Evolutionary conservation across 2,329 filamentous ascomycete species (phyloP).

Genomic region (Hymenoscyphus salicellus): DNA sequence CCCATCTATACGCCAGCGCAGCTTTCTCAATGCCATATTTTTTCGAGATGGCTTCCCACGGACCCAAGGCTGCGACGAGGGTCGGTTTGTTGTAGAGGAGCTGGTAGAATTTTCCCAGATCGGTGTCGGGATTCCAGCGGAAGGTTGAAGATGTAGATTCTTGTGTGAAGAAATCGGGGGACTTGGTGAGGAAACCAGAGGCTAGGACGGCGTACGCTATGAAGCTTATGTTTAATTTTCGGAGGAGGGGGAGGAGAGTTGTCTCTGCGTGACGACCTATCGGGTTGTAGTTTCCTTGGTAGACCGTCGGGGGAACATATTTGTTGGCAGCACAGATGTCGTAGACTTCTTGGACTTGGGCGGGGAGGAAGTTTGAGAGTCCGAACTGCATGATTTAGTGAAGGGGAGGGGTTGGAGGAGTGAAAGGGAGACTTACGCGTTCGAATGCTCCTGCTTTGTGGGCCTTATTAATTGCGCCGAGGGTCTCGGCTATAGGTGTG

Average conservation of each 20-base stretch:
- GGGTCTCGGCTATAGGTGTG: neutral
- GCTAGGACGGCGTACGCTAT: conserved; percentile 63
- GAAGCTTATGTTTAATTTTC: conserved; percentile 27
- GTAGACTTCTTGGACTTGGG: conserved; percentile 34
- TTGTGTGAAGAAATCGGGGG: conserved; percentile 12
- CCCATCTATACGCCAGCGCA: conserved; percentile 40
- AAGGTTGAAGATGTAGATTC: conserved; percentile 18
- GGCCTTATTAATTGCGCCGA: conserved; percentile 58
- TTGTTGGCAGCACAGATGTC: conserved; percentile 31
- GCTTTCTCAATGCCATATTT: conserved; percentile 35
- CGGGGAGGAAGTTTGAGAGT: conserved; percentile 36
- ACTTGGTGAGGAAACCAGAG: conserved; percentile 56
- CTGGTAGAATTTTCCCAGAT: conserved; percentile 20
- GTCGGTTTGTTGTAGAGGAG: conserved; percentile 27
- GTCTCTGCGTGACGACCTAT: conserved; percentile 52
- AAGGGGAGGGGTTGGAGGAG: neutral
- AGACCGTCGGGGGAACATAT: conserved; percentile 36
- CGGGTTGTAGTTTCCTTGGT: conserved; percentile 37
- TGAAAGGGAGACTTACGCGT: neutral
- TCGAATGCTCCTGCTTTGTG: conserved; percentile 80
- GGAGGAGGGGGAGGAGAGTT: conserved; percentile 57
- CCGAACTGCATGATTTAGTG: conserved; percentile 36
- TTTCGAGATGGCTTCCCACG: conserved; percentile 33
- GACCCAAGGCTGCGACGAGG: conserved; percentile 28
- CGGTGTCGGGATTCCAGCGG: conserved; percentile 24